phyloP scores from a whole-genome alignment of 306 rosid species.

The Urtica urens region DNA sequence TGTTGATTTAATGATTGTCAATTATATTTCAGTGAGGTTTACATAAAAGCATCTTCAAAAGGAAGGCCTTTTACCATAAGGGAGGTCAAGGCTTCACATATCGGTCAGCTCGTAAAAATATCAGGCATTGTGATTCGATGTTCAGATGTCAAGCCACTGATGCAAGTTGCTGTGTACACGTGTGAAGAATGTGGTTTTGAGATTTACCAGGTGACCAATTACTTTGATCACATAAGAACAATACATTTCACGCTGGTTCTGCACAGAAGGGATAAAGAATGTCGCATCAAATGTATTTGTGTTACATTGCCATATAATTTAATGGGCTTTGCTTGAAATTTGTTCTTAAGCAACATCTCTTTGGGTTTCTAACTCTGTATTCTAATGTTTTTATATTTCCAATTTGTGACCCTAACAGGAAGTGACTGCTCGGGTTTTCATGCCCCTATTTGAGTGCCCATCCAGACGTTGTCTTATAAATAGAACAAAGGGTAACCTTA shows the following conservation, averaged over 20 bases:
- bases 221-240: not conserved
- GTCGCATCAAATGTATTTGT: too few species aligned
- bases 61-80: constrained; percentile 86
- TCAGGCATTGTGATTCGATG: constrained; percentile 91
- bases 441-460: constrained; percentile 91
- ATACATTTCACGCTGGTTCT: constrained; percentile 2
- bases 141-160: constrained; percentile 94
- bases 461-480: constrained; percentile 64
- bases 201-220: constrained; percentile 91
- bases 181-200: constrained; percentile 98
- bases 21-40: constrained; percentile 66
- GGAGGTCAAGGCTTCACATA: constrained; percentile 89
- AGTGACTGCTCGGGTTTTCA: constrained; percentile 90
- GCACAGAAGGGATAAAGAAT: too few species aligned
- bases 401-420: constrained; percentile 44
- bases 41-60: constrained; percentile 76
- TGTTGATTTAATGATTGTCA: constrained; percentile 7
- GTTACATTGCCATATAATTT: too few species aligned
- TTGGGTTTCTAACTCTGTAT: not conserved
- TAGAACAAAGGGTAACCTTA: constrained; percentile 62
- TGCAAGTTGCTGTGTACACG: constrained; percentile 96
- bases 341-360: not conserved
- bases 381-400: constrained; percentile 5
- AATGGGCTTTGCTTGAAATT: not conserved
- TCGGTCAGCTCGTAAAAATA: constrained; percentile 90